Base-by-base conservation (phyloP, 345 rosid genomes). In the Crucihimalaya himalaica region DNA sequence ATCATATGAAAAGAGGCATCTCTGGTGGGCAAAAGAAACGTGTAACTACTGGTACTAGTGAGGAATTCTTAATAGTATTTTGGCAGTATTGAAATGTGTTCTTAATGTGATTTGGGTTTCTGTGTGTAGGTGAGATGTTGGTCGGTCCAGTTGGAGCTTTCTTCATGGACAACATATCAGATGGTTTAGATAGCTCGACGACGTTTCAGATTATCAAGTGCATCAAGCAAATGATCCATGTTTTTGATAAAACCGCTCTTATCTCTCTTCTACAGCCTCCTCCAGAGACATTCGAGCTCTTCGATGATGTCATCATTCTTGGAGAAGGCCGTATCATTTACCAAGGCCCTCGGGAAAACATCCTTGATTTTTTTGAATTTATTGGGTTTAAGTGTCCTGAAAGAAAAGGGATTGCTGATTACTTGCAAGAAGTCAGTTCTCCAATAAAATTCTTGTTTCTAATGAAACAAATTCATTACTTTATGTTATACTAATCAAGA, bases 261-360 rank as follows among this genome's bases (percentile, higher is more conserved):
- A 78, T 91, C 47, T 88, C 97, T 40, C 97, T 91, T 54, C 95
- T 91, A 27, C 94, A 91, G 78, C 97, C 95, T 14, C 89, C 95
- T 28, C 92, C 90, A 0, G 97, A 88, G 72, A 91, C 95, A 47
- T 91, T 85, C 8, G 75, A 87, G 74, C 86, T 91, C 18, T 91
- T 88, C 13, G 92, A 91, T 71, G 94, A 91, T 61, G 79, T 90
- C 54, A 81, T 91, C 32, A 86, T 91, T 57, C 71, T 88, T 34
- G 84, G 92, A 4, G 90, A 91, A 72, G 84, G 93, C 13, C 86
- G 80, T 53, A 81, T 90, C 5, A 79, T 88, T 39, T 90, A 86
- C 79, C 96, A 90, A 28, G 96, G 93, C 25, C 88, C 88, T 4
- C 83, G 90, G 1, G 89, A 86, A 63, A 37, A 81, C 12, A 81